These are phyloP conservation scores for Trichocladium antarcticum DNA, from an alignment of 495 filamentous ascomycete genomes.

Conservation along the genomic window DNA sequence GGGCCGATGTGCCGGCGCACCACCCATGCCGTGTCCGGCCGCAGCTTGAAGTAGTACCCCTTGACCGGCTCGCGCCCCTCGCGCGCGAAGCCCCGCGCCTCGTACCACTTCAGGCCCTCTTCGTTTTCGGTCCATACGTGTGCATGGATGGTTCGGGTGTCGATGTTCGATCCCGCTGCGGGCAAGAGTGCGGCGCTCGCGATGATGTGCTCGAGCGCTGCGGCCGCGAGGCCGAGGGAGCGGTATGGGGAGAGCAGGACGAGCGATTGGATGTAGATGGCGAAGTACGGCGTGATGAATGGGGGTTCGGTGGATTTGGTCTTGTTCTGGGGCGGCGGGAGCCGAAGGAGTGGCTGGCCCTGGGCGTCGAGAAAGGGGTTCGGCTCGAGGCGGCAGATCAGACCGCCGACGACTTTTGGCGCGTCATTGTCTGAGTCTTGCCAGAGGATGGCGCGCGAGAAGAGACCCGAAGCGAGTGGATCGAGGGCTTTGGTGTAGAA, in stretches of 20 bases:
- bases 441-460: slow-evolving; percentile 67
- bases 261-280: slow-evolving; percentile 83
- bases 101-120: slow-evolving; percentile 81
- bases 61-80: slow-evolving; percentile 42
- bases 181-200: slow-evolving; percentile 28
- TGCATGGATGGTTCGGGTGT: slow-evolving; percentile 53
- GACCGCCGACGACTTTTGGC: slow-evolving; percentile 64
- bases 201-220: slow-evolving; percentile 52
- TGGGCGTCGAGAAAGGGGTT: slow-evolving; percentile 16
- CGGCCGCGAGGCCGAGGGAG: slow-evolving; percentile 62
- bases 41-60: slow-evolving; percentile 78
- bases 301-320: not conserved
- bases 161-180: slow-evolving; percentile 31
- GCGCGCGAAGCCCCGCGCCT: slow-evolving; percentile 59
- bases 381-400: slow-evolving; percentile 71
- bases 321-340: not conserved
- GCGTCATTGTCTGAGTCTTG: slow-evolving; percentile 27
- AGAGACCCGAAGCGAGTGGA: slow-evolving; percentile 50
- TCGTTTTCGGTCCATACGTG: slow-evolving; percentile 92
- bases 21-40: slow-evolving; percentile 67
- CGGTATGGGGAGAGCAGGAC: slow-evolving; percentile 76
- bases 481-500: slow-evolving; percentile 74
- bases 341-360: slow-evolving; percentile 3
- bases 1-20: slow-evolving; percentile 41
- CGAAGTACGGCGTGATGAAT: slow-evolving; percentile 21